Evolutionary conservation across 371 early-diverging fungal species (phyloP), one percentile per base, ranked within the genome.

Genomic region (Apophysomyces variabilis): DNA sequence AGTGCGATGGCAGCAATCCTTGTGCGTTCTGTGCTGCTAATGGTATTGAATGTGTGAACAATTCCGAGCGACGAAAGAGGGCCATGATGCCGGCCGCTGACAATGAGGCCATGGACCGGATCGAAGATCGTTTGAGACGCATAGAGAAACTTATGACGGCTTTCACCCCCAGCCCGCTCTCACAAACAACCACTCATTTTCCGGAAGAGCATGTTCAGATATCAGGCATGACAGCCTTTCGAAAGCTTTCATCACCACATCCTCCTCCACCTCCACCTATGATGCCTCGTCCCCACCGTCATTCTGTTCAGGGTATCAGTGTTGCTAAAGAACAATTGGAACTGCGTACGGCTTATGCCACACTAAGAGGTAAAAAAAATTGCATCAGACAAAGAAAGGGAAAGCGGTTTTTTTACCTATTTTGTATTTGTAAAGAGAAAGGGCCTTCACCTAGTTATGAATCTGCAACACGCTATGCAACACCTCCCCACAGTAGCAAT

Each of bases 231-330:
- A 37, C 38, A n/a, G 21, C 44, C 12, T 62, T 38, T 39, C 35
- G 62, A 26, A 62, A 62, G 38, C 56, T 62, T 21, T 62, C 62
- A n/a, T 62, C 62, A 4, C 62, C 62, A 14, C 62, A 62, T 18
- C 62, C 62, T 58, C 57, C 62, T 58, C 57, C 57, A 0, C 26
- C 57, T 7, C 61, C 62, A 38, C 61, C 67, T 12, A 16, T 44
- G 13, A 60, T 57, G 16, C 66, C 70, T 56, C 70, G 83, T 43
- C 78, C 64, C 11, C 74, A 75, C 56, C 79, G 83, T 45, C 80
- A 82, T 62, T 82, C 83, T 0, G 80, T 82, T 3, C 83, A 82
- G 60, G 83, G 83, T 35, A 79, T 79, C 8, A 70, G 68, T 38
- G 78, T 74, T 13, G 72, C 79, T 39, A 77, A 77, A 62, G 82